Evolutionary conservation across 2,329 filamentous ascomycete genomes (phyloP).

Genomic region (Plenodomus biglobosus): DNA sequence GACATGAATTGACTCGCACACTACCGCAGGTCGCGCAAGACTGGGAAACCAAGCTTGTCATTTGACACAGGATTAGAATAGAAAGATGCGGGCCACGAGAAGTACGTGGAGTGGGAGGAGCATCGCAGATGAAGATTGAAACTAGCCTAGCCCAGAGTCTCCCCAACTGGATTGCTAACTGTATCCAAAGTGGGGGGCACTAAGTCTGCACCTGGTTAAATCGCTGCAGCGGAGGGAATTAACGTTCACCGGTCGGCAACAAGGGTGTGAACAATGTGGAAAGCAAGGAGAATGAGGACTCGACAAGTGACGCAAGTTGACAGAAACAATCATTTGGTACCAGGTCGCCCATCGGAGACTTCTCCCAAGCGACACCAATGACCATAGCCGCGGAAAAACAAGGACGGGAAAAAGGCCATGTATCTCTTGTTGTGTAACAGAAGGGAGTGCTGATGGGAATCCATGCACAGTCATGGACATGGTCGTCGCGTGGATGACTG

Average conservation of each 20-base stretch:
- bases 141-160: slow-evolving; percentile 14
- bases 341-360: not conserved
- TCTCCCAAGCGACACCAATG: slow-evolving; percentile 12
- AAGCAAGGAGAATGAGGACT: slow-evolving; percentile 2
- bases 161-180: slow-evolving; percentile 16
- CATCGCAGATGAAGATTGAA: slow-evolving; percentile 15
- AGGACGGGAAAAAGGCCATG: slow-evolving; percentile 1
- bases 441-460: slow-evolving; percentile 2
- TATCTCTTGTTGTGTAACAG: slow-evolving; percentile 10
- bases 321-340: not conserved
- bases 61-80: not conserved
- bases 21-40: not conserved
- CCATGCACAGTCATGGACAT: slow-evolving; percentile 3
- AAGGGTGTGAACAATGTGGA: not conserved
- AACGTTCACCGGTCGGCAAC: slow-evolving; percentile 4
- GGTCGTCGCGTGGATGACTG: slow-evolving; percentile 19
- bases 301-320: slow-evolving; percentile 2
- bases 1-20: not conserved
- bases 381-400: slow-evolving; percentile 6
- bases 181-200: slow-evolving; percentile 9
- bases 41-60: not conserved
- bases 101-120: slow-evolving; percentile 1
- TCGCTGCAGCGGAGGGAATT: not conserved
- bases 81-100: not conserved
- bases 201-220: slow-evolving; percentile 6